Base-by-base conservation (phyloP, 2,329 filamentous ascomycete species). In the Lojkania enalia region DNA sequence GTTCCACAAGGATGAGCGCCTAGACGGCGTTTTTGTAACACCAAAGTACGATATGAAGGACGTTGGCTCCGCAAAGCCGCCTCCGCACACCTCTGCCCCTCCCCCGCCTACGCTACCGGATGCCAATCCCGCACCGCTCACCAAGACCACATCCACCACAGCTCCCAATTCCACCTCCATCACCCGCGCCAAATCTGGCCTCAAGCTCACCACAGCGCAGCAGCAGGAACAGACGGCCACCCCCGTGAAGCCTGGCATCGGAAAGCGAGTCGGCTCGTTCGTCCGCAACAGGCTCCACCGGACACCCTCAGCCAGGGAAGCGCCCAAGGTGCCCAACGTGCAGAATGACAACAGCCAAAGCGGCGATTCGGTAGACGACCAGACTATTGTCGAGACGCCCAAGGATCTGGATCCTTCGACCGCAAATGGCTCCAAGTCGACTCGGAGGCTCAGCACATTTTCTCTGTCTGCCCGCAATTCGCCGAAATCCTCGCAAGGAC, bases 401-500 rank as follows among this genome's bases (percentile, higher is more conserved):
- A 51, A 51, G 12, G 58, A 63, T 27, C 44, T 59, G 1, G 49
- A 60, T 20, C 48, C 54, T 11, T 54, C 57, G 2, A 53, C 56
- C 3, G 49, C 63, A 12, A 56, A 60, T 18, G 55, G 61, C 23
- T 54, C 58, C 29, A 61, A 54, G 46, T 54, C 49, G 30, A 48
- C 55, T 31, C 50, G 66, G 23, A 54, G 69, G 25, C 49, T 69
- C 16, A 69, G 64, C 44, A 31, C 70, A 3, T 70, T 71, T 36
- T 71, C 70, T 1, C 57, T 70, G 1, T 68, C 71, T 3, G 55
- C 49, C 6, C 60, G 63, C 15, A 66, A 60, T 32, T 67, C 72
- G 2, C 67, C 70, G 30, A 60, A 58, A 20, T 66, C 64, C 2
- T 71, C 71, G 5, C 63, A 62, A 9, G 62, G 64, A 18, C 63